Conservation (phyloP, 2,329 filamentous ascomycete species). For the Fusarium sp. region DNA sequence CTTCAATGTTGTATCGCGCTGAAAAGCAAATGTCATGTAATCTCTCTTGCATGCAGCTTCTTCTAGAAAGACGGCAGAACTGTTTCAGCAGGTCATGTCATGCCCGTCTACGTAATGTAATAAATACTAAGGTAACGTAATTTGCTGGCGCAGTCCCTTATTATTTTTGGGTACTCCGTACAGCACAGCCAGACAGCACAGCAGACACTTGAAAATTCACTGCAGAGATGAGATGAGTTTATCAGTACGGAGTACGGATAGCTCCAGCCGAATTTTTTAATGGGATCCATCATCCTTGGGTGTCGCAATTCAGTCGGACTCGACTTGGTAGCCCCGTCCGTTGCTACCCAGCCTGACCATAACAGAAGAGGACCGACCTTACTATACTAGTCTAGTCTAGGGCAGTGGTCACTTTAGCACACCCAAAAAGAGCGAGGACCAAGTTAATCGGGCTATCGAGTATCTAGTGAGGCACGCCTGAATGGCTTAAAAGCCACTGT, state of each 20-base stretch:
- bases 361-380: not conserved
- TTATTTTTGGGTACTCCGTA: slow-evolving; percentile 15
- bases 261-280: slow-evolving; percentile 6
- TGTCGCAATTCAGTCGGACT: slow-evolving; percentile 21
- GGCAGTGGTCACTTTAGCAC: not conserved
- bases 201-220: not conserved
- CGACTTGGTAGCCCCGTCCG: slow-evolving; percentile 11
- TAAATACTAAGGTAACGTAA: not conserved
- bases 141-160: slow-evolving; percentile 25
- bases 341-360: slow-evolving; percentile 6
- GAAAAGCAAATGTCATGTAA: slow-evolving; percentile 1
- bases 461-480: slow-evolving; percentile 19
- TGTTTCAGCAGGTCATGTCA: slow-evolving; percentile 7
- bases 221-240: slow-evolving; percentile 13
- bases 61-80: slow-evolving; percentile 47
- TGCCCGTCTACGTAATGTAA: slow-evolving; percentile 4
- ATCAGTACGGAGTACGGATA: too few relatives aligned
- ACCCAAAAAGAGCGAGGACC: slow-evolving; percentile 3
- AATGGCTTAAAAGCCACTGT: slow-evolving; percentile 13
- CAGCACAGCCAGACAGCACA: not conserved
- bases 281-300: slow-evolving; percentile 1
- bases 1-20: not conserved
- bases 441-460: slow-evolving; percentile 16
- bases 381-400: not conserved
- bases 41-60: slow-evolving; percentile 29